phyloP scores from a whole-genome alignment of 768 basidiomycete genomes.

The Suillus bovinus region DNA sequence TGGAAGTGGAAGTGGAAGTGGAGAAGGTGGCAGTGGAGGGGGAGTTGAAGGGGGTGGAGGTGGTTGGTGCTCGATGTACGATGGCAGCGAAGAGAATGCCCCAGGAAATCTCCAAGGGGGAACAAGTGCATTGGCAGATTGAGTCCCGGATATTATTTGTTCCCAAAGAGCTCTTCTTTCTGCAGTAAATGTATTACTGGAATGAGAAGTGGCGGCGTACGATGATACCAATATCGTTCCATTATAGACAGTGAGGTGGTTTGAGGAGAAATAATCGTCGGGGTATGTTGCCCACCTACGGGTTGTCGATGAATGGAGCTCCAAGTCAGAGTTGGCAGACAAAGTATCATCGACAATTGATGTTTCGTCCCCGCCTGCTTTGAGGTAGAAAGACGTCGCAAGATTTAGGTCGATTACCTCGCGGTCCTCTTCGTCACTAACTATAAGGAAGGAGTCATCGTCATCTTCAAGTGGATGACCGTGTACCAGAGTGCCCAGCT shows the following conservation, averaged over 20 bases:
- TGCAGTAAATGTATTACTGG: slow-evolving; percentile 33
- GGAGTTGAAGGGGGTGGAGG: slow-evolving; percentile 37
- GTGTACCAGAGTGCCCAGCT: slow-evolving; percentile 25
- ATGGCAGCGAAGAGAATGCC: slow-evolving; percentile 22
- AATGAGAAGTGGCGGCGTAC: slow-evolving; percentile 22
- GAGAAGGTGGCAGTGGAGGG: slow-evolving; percentile 32
- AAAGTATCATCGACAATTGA: neutral
- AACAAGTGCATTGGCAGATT: neutral
- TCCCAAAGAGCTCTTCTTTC: slow-evolving; percentile 45
- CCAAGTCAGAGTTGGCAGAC: slow-evolving; percentile 5
- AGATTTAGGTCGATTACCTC: slow-evolving; percentile 36
- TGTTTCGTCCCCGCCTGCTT: neutral
- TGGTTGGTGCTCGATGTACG: slow-evolving; percentile 16
- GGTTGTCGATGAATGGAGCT: neutral
- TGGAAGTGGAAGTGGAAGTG: slow-evolving; percentile 29
- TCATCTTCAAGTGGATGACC: slow-evolving; percentile 16
- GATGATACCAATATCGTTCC: slow-evolving; percentile 39
- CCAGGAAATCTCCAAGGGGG: slow-evolving; percentile 28
- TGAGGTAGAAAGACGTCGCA: neutral
- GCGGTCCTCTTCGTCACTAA: slow-evolving; percentile 36
- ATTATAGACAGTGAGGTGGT: slow-evolving; percentile 53
- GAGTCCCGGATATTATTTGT: slow-evolving; percentile 29
- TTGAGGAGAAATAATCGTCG: slow-evolving; percentile 55
- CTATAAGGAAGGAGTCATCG: slow-evolving; percentile 36
- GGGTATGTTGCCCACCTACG: slow-evolving; percentile 68